These are phyloP conservation scores for Dothidotthia symphoricarpi DNA, from an alignment of 2,329 filamentous ascomycete species.

Conservation along the genomic window DNA sequence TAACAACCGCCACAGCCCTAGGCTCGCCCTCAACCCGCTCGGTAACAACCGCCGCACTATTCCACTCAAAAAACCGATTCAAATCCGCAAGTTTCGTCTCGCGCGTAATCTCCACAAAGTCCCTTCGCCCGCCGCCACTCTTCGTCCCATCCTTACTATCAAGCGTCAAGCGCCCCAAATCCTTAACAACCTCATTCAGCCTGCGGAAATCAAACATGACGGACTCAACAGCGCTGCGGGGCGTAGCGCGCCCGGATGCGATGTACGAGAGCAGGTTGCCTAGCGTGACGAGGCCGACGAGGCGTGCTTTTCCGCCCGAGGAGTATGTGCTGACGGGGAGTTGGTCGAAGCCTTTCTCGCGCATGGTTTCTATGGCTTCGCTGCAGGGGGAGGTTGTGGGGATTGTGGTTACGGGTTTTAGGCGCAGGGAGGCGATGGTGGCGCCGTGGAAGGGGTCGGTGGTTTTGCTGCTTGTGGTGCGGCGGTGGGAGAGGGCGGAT, in stretches of 20 bases:
- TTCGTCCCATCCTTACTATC: conserved; percentile 23
- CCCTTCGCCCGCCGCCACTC: conserved; percentile 49
- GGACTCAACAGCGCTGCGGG: conserved; percentile 70
- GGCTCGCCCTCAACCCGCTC: conserved; percentile 62
- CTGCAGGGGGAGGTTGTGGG: conserved; percentile 68
- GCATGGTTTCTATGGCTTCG: conserved; percentile 95
- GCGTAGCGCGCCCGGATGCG: conserved; percentile 74
- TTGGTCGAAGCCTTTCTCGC: conserved; percentile 96
- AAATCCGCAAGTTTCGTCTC: conserved; percentile 81
- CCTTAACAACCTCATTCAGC: conserved; percentile 86
- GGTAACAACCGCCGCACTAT: conserved; percentile 91
- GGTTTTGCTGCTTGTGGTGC: conserved; percentile 42
- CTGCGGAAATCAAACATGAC: conserved; percentile 97
- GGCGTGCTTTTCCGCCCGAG: conserved; percentile 63
- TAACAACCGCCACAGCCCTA: conserved; percentile 86
- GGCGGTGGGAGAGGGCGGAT: conserved; percentile 31
- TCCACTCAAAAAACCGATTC: conserved; percentile 96
- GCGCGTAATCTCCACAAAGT: conserved; percentile 91
- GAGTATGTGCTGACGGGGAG: conserved; percentile 70
- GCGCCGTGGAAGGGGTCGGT: conserved; percentile 72
- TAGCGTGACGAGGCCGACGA: conserved; percentile 90
- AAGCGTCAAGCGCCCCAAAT: conserved; percentile 50
- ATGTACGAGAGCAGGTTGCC: conserved; percentile 93
- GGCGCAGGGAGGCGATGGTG: conserved; percentile 76
- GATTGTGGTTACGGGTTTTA: conserved; percentile 92